Base-by-base conservation (phyloP, 2,329 filamentous ascomycete genomes). In the Alternaria sp. region DNA sequence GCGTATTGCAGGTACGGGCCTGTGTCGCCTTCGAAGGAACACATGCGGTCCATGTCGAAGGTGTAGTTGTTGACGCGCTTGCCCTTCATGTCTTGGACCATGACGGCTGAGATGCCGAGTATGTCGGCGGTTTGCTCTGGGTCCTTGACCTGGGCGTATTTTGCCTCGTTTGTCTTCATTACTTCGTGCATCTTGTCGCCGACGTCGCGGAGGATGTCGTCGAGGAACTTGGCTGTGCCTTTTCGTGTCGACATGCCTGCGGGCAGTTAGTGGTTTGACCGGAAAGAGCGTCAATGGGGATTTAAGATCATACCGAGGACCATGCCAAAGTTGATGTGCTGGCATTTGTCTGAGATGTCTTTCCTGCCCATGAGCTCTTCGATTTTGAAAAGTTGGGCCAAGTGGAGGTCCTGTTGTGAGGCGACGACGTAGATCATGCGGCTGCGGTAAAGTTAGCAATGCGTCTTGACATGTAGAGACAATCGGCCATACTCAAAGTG, bases 1-100 rank as follows among this genome's bases (percentile, higher is more conserved):
- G 91, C 91, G 73, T 93, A 93, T 80, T 96, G 91, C 41, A 96
- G 84, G 76, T 93, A 93, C 11, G 91, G 90, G 7, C 92, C 92
- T 2, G 91, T 95, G 76, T 94, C 91, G 40, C 91, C 91, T 79
- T 95, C 91, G 66, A 93, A 93, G 3, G 89, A 91, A 7, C 88
- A 90, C 90, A 95, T 93, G 65, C 86, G 84, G 58, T 92, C 87
- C 83, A 93, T 88, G 80, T 93, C 89, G 79, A 94, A 93, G 56
- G 84, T 81, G 77, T 90, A 88, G 69, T 86, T 85, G 78, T 88
- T 87, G 73, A 88, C 81, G 63, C 91, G 87, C 86, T 97, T 98
- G 77, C 94, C 95, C 66, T 87, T 90, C 92, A 98, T 97, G 74
- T 98, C 95, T 79, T 98, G 94, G 21, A 97, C 92, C 93, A 98